These are phyloP conservation scores for Salix koriyanagi DNA, from an alignment of 345 rosid genomes.

Conservation along the genomic window DNA sequence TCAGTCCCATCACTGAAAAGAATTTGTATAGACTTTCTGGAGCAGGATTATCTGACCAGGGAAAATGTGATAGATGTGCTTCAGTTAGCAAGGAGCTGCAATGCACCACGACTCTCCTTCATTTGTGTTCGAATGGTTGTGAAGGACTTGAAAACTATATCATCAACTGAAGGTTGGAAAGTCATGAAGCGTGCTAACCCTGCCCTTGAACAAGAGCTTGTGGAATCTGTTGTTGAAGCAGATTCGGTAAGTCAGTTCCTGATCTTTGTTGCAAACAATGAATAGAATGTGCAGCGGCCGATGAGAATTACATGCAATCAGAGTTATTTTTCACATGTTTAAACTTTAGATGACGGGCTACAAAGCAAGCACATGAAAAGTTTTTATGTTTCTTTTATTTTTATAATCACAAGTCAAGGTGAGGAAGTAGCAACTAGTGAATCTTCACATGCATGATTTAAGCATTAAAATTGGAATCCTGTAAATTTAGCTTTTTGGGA, in stretches of 20 bases:
- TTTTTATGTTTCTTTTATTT: background rate
- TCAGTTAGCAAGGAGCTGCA: conserved; percentile 67
- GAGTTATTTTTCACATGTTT: background rate
- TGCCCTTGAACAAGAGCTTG: conserved; percentile 72
- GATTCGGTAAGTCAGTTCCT: conserved; percentile 52
- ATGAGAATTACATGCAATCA: background rate
- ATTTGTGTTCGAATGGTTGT: conserved; percentile 57
- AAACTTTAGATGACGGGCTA: background rate
- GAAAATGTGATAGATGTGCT: conserved; percentile 84
- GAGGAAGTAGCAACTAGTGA: background rate
- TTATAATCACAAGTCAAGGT: background rate
- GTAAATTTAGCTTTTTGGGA: background rate
- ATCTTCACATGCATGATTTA: background rate
- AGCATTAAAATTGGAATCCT: background rate
- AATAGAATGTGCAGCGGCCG: background rate
- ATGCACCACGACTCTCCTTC: conserved; percentile 58
- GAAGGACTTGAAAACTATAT: conserved; percentile 67
- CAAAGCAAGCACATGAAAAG: background rate
- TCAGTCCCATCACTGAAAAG: conserved; percentile 65
- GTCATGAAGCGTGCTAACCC: conserved; percentile 64
- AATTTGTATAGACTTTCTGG: conserved; percentile 49
- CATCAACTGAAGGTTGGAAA: conserved; percentile 80
- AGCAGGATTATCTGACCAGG: conserved; percentile 49
- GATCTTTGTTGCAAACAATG: background rate
- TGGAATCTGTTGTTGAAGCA: conserved; percentile 60